Percentiles rank a stretch among this genome's conserved stretches.
phyloP scores from a whole-genome alignment of 2,329 filamentous ascomycete species.

The Pseudocercospora fijiensis region DNA sequence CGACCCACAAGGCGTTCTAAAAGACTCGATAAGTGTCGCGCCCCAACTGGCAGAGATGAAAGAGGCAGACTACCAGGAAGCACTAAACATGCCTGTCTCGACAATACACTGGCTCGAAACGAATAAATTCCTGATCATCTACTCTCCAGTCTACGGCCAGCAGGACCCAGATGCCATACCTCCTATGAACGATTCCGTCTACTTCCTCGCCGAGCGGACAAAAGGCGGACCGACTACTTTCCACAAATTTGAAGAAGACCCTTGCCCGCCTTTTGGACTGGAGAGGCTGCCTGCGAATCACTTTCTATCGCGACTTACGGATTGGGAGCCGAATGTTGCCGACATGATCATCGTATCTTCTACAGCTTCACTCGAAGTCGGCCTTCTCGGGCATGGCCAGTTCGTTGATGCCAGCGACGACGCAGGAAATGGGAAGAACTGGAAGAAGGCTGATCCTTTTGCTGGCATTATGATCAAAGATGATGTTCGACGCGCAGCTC shows the following conservation, averaged over 20 bases:
- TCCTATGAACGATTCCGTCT: conserved; percentile 59
- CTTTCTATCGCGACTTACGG: conserved; percentile 71
- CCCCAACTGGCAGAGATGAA: conserved; percentile 53
- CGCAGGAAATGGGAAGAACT: not conserved
- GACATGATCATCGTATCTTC: conserved; percentile 82
- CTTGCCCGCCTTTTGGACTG: conserved; percentile 65
- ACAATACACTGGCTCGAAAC: conserved; percentile 83
- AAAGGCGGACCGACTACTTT: conserved; percentile 63
- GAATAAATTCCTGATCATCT: conserved; percentile 63
- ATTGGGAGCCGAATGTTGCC: conserved; percentile 76
- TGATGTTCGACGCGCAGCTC: conserved; percentile 70
- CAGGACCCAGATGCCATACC: conserved; percentile 20
- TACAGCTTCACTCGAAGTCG: conserved; percentile 75
- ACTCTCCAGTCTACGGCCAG: conserved; percentile 57
- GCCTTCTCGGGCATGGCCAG: conserved; percentile 63
- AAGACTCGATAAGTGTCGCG: conserved; percentile 76
- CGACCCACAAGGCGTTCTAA: conserved; percentile 74
- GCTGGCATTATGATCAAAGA: conserved; percentile 54
- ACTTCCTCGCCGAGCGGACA: conserved; percentile 73
- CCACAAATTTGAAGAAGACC: conserved; percentile 66
- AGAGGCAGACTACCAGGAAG: conserved; percentile 45
- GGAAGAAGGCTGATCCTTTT: conserved; percentile 8
- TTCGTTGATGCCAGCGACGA: conserved; percentile 54
- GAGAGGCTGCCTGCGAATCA: conserved; percentile 67
- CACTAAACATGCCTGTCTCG: conserved; percentile 28